These are phyloP conservation scores for Beauveria bassiana DNA, from an alignment of 2,329 filamentous ascomycete genomes.

Conservation along the genomic window DNA sequence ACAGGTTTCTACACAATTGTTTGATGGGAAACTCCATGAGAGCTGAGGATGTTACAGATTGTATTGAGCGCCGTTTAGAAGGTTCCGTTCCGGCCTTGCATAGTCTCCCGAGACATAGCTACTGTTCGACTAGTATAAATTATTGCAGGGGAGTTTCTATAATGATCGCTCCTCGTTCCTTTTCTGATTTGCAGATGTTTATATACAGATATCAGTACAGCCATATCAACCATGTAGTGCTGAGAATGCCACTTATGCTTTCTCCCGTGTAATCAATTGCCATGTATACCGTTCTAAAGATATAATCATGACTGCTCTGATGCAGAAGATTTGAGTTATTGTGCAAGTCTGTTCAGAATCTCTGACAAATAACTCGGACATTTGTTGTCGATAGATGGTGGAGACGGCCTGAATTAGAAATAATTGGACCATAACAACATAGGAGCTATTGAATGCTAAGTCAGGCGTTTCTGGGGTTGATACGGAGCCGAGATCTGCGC, in stretches of 20 bases:
- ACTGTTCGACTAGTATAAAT: not conserved
- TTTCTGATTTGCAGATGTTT: too few species aligned
- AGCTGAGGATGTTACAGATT: not conserved
- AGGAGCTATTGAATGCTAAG: not conserved
- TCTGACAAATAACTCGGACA: not conserved
- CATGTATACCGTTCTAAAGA: not conserved
- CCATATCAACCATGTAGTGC: too few species aligned
- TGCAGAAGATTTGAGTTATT: not conserved
- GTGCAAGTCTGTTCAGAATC: not conserved
- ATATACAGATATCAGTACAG: too few species aligned
- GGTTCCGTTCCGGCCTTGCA: not conserved
- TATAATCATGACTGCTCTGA: not conserved
- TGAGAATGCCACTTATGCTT: too few species aligned
- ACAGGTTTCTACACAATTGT: not conserved
- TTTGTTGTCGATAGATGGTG: not conserved
- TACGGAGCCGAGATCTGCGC: not conserved
- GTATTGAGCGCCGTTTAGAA: not conserved
- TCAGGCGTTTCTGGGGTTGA: not conserved
- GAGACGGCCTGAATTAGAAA: not conserved
- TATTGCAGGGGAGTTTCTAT: not conserved
- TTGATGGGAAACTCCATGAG: not conserved
- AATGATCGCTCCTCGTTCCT: too few species aligned
- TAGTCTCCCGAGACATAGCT: not conserved
- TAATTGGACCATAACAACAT: not conserved
- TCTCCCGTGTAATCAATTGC: too few species aligned